Conservation (phyloP, 306 rosid genomes). For the Corylus heterophylla region DNA sequence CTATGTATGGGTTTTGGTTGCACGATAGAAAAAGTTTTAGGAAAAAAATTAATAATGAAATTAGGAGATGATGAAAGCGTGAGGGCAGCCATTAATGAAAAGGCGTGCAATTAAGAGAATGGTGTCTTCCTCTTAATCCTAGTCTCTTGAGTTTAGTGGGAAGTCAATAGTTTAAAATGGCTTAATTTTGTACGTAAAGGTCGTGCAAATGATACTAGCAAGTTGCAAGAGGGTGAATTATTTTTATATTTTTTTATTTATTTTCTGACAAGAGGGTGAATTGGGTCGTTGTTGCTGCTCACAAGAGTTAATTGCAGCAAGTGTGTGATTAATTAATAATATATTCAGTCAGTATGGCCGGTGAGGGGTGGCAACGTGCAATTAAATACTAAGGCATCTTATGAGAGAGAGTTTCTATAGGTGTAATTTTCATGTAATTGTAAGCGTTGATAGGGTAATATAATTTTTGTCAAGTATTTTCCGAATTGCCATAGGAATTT, state of each 20-base stretch:
- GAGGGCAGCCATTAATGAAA: neutral
- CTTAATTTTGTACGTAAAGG: slow-evolving; percentile 12
- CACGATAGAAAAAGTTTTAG: neutral
- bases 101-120: neutral
- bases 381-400: neutral
- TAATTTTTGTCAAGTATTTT: too few species aligned
- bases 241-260: too few species aligned
- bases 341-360: neutral
- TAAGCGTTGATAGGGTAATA: neutral
- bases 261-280: neutral
- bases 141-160: slow-evolving; percentile 18
- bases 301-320: neutral
- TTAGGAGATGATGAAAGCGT: slow-evolving; percentile 17
- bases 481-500: too few species aligned
- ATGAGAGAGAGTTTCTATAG: neutral
- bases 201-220: neutral
- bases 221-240: too few species aligned
- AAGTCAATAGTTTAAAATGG: slow-evolving; percentile 1
- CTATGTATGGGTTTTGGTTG: neutral
- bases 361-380: neutral
- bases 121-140: neutral
- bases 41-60: neutral
- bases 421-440: neutral
- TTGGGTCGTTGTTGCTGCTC: neutral
- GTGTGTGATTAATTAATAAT: neutral